These are phyloP conservation scores for Picochlorum sp. DNA, from an alignment of 139 green algal species.

Conservation along the genomic window DNA sequence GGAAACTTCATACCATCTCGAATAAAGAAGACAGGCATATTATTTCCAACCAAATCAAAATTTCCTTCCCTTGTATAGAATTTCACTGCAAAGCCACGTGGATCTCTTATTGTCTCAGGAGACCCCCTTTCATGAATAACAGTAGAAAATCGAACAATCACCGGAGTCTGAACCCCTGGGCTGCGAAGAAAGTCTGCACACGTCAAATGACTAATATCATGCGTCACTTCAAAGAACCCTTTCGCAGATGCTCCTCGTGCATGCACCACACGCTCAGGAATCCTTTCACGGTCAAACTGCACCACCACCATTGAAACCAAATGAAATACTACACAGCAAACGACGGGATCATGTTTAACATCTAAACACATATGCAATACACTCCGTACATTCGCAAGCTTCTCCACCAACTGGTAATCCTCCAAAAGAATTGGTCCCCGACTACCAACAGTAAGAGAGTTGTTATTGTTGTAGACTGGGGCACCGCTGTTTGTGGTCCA, in stretches of 20 bases:
- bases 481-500: conserved; percentile 88
- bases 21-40: conserved; percentile 82
- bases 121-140: conserved; percentile 77
- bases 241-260: conserved; percentile 86
- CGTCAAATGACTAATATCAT: conserved; percentile 87
- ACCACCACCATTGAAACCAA: neutral
- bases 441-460: conserved; percentile 60
- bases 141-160: conserved; percentile 89
- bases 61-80: conserved; percentile 95
- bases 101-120: conserved; percentile 87
- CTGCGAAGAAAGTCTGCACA: conserved; percentile 90
- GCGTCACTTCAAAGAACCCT: conserved; percentile 96
- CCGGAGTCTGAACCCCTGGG: conserved; percentile 83
- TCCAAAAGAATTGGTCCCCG: conserved; percentile 61
- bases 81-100: conserved; percentile 92
- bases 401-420: conserved; percentile 92
- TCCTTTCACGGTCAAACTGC: conserved; percentile 87
- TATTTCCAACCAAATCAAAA: conserved; percentile 85
- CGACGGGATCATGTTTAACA: neutral
- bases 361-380: neutral
- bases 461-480: conserved; percentile 93
- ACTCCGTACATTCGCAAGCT: conserved; percentile 66
- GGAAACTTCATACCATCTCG: conserved; percentile 95
- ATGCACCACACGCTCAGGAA: conserved; percentile 93
- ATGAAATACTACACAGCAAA: neutral